Evolutionary conservation across 2,329 filamentous ascomycete species (phyloP).

Genomic region (Tolypocladium album): DNA sequence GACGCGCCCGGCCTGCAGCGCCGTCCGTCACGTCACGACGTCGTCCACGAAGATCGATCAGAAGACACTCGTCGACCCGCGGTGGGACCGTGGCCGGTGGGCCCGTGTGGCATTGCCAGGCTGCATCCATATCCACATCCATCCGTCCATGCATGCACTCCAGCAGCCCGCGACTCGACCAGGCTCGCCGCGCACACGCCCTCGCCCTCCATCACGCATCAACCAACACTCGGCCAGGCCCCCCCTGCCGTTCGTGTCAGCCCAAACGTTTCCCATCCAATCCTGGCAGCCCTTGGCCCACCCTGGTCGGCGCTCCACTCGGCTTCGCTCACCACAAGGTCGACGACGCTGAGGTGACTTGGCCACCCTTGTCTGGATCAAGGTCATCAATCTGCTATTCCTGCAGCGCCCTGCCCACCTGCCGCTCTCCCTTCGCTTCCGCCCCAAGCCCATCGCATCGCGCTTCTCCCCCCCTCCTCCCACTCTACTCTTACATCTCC

Average conservation of each 20-base stretch:
- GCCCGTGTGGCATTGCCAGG: not conserved
- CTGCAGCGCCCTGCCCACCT: constrained; percentile 3
- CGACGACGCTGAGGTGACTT: constrained; percentile 5
- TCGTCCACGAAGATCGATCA: not conserved
- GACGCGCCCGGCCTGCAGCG: constrained; percentile 1
- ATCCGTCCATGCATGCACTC: constrained; percentile 1
- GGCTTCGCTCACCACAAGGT: constrained; percentile 7
- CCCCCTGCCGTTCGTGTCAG: constrained; percentile 3
- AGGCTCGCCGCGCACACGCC: not conserved
- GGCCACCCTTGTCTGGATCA: constrained; percentile 9
- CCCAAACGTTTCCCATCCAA: constrained; percentile 4
- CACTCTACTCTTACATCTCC: constrained; percentile 3
- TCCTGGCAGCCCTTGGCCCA: constrained; percentile 2
- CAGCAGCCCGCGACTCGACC: not conserved
- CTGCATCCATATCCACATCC: not conserved
- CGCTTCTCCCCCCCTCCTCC: constrained; percentile 4
- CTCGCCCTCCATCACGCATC: not conserved
- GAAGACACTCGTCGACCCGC: not conserved
- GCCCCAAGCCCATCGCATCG: constrained; percentile 1
- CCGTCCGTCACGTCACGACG: not conserved
- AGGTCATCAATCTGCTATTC: constrained; percentile 4
- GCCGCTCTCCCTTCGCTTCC: constrained; percentile 4
- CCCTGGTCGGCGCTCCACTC: constrained; percentile 10
- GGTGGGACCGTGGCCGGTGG: not conserved
- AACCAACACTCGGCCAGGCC: constrained; percentile 3